Percentiles rank a stretch among this genome's conserved stretches.
phyloP scores from a whole-genome alignment of 108 stramenopile species.

The Skeletonema grethae region DNA sequence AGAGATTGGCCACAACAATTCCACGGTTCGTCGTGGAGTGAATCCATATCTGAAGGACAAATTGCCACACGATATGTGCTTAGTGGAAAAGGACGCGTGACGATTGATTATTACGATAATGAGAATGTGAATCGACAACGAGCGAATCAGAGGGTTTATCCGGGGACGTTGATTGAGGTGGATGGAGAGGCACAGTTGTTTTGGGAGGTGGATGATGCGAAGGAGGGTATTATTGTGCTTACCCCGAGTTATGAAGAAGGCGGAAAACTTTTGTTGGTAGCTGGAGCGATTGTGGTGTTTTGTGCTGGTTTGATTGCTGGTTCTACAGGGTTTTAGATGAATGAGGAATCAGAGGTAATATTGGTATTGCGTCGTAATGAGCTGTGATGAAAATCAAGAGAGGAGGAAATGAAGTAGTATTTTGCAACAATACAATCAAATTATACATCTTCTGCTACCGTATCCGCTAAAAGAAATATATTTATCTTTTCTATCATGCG shows the following conservation, averaged over 20 bases:
- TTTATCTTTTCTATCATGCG: too few species aligned
- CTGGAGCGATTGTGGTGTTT: constrained; percentile 51
- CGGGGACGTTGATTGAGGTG: constrained; percentile 67
- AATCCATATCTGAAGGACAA: constrained; percentile 28
- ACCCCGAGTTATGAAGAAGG: constrained; percentile 70
- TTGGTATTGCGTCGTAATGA: not conserved
- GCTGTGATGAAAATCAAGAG: too few species aligned
- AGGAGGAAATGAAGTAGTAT: too few species aligned
- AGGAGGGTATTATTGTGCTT: constrained; percentile 62
- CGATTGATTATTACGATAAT: constrained; percentile 36
- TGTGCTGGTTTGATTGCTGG: constrained; percentile 56
- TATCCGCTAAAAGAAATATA: not conserved
- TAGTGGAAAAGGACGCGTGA: constrained; percentile 52
- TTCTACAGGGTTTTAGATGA: constrained; percentile 23
- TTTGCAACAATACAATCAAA: too few species aligned
- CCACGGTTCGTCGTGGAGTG: constrained; percentile 44
- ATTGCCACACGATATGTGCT: constrained; percentile 63
- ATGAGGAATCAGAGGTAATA: not conserved
- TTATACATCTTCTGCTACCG: not conserved
- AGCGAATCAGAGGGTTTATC: constrained; percentile 31
- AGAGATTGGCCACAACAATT: constrained; percentile 71
- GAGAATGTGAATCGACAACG: not conserved
- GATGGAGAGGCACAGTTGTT: constrained; percentile 50
- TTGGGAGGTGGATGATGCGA: constrained; percentile 51
- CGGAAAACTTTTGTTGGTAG: constrained; percentile 54